phyloP scores from a whole-genome alignment of 768 basidiomycete genomes.

The Auricularia sp. region DNA sequence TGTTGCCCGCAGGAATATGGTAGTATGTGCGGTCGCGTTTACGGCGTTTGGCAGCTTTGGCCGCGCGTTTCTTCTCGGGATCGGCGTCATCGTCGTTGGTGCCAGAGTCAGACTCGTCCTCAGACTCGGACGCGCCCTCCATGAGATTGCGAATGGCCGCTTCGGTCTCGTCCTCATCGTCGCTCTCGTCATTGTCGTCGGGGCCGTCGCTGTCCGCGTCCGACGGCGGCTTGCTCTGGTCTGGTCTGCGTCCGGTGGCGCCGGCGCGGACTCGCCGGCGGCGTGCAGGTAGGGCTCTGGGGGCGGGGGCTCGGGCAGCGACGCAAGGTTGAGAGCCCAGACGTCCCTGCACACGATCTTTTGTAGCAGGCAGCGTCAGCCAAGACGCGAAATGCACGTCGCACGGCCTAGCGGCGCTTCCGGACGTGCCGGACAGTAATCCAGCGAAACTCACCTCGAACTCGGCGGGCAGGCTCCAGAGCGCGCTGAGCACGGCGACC shows the following conservation, averaged over 20 bases:
- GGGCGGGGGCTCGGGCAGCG: constrained; percentile 48
- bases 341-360: constrained; percentile 68
- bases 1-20: constrained; percentile 36
- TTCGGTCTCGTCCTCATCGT: constrained; percentile 9
- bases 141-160: constrained; percentile 8
- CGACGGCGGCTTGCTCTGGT: constrained; percentile 5
- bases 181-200: constrained; percentile 15
- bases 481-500: constrained; percentile 40
- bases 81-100: constrained; percentile 12
- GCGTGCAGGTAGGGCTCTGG: constrained; percentile 46
- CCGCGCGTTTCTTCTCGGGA: background rate
- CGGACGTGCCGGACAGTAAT: background rate
- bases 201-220: background rate
- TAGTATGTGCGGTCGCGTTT: constrained; percentile 10
- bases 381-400: background rate
- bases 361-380: background rate
- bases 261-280: constrained; percentile 8
- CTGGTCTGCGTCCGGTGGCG: background rate
- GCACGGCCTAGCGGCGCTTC: background rate
- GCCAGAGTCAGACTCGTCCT: constrained; percentile 11
- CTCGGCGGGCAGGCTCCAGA: constrained; percentile 69
- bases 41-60: constrained; percentile 3
- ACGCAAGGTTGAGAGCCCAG: constrained; percentile 66
- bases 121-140: constrained; percentile 5
- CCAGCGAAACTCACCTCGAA: constrained; percentile 50